Evolutionary conservation across 139 green algal species (phyloP), one percentile per base, ranked within the genome.

Genomic region (Astrephomene gubernaculifera): DNA sequence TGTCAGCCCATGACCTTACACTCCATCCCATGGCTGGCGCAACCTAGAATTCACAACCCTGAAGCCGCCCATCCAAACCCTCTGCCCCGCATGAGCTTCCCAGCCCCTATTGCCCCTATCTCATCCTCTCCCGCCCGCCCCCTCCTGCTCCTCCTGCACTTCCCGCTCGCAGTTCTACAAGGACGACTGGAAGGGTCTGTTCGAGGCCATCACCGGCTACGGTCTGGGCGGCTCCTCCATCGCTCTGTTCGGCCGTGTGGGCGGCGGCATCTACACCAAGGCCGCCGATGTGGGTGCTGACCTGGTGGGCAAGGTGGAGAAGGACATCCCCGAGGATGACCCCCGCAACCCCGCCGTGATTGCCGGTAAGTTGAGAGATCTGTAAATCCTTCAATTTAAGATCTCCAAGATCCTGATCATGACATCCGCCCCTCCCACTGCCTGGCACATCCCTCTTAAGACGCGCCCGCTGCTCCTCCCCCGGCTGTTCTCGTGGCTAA

Each of bases 251-350:
- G 96, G 96, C 27, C 95, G 97, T 72, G 97, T 99, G 21, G 97
- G 94, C 65, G 97, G 97, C 75, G 97, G 97, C 82, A 99, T 99
- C 89, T 99, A 98, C 95, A 99, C 97, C 85, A 99, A 99, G 85
- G 97, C 97, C 57, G 97, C 97, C 73, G 97, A 99, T 74, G 97
- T 99, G 25, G 97, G 97, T 57, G 97, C 97, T 71, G 97, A 99
- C 85, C 94, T 99, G 53, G 97, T 99, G 39, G 97, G 97, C 87
- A 99, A 99, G 94, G 86, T 99, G 2, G 96, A 99, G 93, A 98
- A 99, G 93, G 95, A 97, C 87, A 99, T 99, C 82, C 96, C 98
- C 10, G 98, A 99, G 93, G 98, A 99, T 79, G 98, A 99, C 90
- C 97, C 98, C 14, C 90, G 98, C 53, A 99, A 99, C 94, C 97